Evolutionary conservation across 2,329 filamentous ascomycete species (phyloP).

Genomic region (Verticillium dahliae): DNA sequence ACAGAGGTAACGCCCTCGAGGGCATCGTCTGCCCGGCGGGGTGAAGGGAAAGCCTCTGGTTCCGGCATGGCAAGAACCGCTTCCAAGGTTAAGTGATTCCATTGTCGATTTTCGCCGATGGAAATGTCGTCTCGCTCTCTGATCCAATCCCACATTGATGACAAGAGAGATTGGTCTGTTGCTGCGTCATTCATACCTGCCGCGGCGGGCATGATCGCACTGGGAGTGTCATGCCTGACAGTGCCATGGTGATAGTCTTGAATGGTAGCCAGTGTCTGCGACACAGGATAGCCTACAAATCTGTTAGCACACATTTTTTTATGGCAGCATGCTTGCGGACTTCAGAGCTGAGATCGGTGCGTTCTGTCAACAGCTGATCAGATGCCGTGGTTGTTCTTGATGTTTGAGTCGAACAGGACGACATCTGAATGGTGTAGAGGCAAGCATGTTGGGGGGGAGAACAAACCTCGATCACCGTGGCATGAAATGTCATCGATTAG

Average conservation of each 20-base stretch:
- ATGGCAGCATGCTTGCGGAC: not conserved
- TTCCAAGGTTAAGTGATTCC: constrained; percentile 12
- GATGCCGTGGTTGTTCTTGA: too few relatives aligned
- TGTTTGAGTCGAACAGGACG: too few relatives aligned
- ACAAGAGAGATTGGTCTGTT: constrained; percentile 4
- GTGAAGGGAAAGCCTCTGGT: not conserved
- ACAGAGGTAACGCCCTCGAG: too few relatives aligned
- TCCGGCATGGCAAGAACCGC: constrained; percentile 11
- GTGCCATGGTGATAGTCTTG: constrained; percentile 5
- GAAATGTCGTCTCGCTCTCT: constrained; percentile 14
- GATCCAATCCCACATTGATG: constrained; percentile 16
- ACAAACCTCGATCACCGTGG: constrained; percentile 10
- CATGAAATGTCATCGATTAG: constrained; percentile 12
- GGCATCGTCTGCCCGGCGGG: too few relatives aligned
- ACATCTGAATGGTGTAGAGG: too few relatives aligned
- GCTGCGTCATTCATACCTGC: not conserved
- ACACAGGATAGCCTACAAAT: constrained; percentile 9
- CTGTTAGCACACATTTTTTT: not conserved
- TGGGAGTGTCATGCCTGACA: not conserved
- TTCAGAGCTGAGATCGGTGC: too few relatives aligned
- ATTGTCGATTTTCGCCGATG: constrained; percentile 11
- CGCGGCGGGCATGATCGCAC: not conserved
- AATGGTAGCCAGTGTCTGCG: constrained; percentile 7
- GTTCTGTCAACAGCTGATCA: too few relatives aligned
- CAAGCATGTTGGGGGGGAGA: not conserved